These are phyloP conservation scores for Kodamaea fungicola DNA, from an alignment of 1,139 yeast genomes.

Conservation along the genomic window DNA sequence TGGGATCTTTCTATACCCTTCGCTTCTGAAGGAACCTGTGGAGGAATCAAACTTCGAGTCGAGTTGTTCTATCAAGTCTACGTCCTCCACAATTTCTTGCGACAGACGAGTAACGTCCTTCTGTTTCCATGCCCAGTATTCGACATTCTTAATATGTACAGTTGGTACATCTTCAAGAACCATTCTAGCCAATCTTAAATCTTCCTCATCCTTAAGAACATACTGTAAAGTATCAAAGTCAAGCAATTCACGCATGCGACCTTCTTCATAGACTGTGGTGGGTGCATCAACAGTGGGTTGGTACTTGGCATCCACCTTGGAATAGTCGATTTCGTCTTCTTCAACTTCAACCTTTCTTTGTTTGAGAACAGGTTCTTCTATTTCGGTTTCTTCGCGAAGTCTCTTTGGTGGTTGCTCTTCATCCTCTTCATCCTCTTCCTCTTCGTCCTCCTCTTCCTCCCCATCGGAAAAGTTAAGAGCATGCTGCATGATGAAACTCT, in stretches of 20 bases:
- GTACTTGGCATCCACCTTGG: constrained; percentile 34
- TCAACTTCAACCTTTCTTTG: constrained; percentile 16
- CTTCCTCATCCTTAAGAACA: constrained; percentile 71
- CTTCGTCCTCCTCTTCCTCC: constrained; percentile 35
- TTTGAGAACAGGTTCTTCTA: constrained; percentile 16
- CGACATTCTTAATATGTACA: constrained; percentile 36
- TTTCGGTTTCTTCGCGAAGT: constrained; percentile 24
- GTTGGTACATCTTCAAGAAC: constrained; percentile 31
- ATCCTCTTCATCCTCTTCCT: constrained; percentile 19
- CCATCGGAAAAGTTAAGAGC: constrained; percentile 56
- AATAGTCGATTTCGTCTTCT: constrained; percentile 20
- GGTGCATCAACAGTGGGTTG: constrained; percentile 47
- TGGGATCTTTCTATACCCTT: constrained; percentile 71
- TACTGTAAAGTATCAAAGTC: constrained; percentile 53
- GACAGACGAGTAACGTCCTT: constrained; percentile 27
- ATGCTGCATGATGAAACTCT: constrained; percentile 57
- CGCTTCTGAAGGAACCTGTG: constrained; percentile 67
- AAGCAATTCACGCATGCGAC: constrained; percentile 21
- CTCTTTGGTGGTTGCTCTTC: constrained; percentile 28
- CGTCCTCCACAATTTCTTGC: constrained; percentile 25
- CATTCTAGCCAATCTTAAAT: constrained; percentile 50
- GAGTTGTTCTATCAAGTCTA: constrained; percentile 29
- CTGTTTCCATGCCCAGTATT: constrained; percentile 70
- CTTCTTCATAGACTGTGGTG: constrained; percentile 49
- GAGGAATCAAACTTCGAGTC: constrained; percentile 39